phyloP scores from a whole-genome alignment of 2,329 filamentous ascomycete species.

The Alternaria infectoria region DNA sequence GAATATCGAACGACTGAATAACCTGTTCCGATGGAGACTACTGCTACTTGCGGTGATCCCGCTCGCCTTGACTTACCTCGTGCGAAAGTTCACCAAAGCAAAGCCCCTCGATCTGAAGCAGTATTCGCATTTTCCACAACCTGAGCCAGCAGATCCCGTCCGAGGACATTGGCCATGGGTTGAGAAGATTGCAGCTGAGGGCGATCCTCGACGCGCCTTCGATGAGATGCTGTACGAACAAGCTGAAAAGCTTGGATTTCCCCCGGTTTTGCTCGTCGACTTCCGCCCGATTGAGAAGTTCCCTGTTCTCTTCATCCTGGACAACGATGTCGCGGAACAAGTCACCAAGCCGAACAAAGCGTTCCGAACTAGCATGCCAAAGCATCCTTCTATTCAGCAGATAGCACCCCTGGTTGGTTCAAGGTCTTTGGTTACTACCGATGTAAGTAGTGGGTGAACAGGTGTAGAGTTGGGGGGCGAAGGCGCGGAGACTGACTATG shows the following conservation, averaged over 20 bases:
- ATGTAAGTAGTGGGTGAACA: slow-evolving; percentile 13
- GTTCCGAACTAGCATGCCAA: slow-evolving; percentile 21
- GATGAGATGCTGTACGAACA: slow-evolving; percentile 28
- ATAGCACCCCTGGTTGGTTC: slow-evolving; percentile 22
- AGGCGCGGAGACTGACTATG: not conserved
- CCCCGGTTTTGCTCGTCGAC: slow-evolving; percentile 23
- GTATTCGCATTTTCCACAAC: slow-evolving; percentile 24
- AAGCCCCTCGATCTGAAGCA: slow-evolving; percentile 14
- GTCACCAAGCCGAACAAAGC: slow-evolving; percentile 21
- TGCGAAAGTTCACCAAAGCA: not conserved
- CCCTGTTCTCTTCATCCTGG: slow-evolving; percentile 17
- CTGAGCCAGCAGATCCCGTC: slow-evolving; percentile 18
- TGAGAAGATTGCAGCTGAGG: slow-evolving; percentile 17
- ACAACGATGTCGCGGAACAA: slow-evolving; percentile 26
- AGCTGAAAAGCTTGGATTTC: slow-evolving; percentile 19
- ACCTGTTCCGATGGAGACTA: not conserved
- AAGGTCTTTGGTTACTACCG: slow-evolving; percentile 23
- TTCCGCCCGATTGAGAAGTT: slow-evolving; percentile 24
- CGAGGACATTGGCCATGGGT: slow-evolving; percentile 28
- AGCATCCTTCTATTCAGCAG: slow-evolving; percentile 22
- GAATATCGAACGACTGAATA: rapidly evolving
- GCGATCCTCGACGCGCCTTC: slow-evolving; percentile 21
- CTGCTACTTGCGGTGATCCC: not conserved
- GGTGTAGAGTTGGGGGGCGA: not conserved
- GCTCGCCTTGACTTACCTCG: not conserved